Conservation (phyloP, 768 basidiomycete genomes). For the Agaricus blazei region DNA sequence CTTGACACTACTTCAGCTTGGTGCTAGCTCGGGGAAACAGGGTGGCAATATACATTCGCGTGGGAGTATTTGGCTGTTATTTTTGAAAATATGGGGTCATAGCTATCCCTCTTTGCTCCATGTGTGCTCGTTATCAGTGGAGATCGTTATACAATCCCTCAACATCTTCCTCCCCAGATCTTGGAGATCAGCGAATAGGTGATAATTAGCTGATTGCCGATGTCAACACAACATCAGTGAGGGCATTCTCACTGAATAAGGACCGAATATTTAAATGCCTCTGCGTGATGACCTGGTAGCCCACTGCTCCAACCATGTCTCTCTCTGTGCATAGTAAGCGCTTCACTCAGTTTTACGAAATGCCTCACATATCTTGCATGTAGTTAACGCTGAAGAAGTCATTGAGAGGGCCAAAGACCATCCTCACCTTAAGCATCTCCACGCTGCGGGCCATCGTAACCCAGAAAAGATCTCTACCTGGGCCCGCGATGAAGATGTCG, state of each 20-base stretch:
- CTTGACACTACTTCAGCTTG: too few relatives aligned
- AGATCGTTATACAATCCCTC: too few relatives aligned
- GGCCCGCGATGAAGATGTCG: constrained; percentile 36
- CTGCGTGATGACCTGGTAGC: background rate
- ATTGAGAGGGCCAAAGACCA: constrained; percentile 36
- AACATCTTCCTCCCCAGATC: background rate
- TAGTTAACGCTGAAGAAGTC: constrained; percentile 47
- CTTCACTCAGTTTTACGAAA: background rate
- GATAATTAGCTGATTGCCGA: too few relatives aligned
- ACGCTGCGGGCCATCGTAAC: constrained; percentile 19
- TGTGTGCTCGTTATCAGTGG: background rate
- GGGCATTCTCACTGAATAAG: background rate
- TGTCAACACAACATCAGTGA: background rate
- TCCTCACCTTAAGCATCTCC: constrained; percentile 30
- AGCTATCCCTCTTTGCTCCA: background rate
- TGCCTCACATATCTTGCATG: background rate
- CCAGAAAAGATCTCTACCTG: constrained; percentile 25
- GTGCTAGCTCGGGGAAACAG: too few relatives aligned
- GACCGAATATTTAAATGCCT: constrained; percentile 5
- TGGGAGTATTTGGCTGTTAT: too few relatives aligned
- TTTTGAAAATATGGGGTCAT: too few relatives aligned
- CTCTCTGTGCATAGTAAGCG: constrained; percentile 34
- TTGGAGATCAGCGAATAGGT: too few relatives aligned
- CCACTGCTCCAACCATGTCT: constrained; percentile 20
- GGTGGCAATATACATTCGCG: too few relatives aligned